Evolutionary conservation across 306 rosid genomes (phyloP), one percentile per base, ranked within the genome.

Genomic region (Rosa rugosa): DNA sequence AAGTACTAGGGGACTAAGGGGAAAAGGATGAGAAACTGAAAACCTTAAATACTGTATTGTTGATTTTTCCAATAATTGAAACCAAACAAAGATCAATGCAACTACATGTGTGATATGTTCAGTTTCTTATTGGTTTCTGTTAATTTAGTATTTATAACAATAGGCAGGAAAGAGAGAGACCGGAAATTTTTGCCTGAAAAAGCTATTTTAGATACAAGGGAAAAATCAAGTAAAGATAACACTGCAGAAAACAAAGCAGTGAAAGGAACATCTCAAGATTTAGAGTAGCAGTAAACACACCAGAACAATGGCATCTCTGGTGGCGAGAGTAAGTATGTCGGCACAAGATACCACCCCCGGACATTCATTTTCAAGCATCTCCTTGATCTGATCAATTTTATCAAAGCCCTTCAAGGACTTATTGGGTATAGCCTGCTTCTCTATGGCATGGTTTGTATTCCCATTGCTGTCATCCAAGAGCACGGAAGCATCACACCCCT

Each of bases 391-490:
- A 46, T 81, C 87, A 3, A 86, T 74, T 57, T 50, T n/a, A 13
- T 81, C 80, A 36, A 86, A 83, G 25, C 87, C 87, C 82, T 36
- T 86, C 82, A 86, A 56, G 62, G 82, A 79, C 72, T 18, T 86
- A 77, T 94, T 94, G 5, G 98, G 98, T 18, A 86, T 51, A 40
- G 98, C 97, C 72, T 85, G 86, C 87, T 80, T 94, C 86, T 94
- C 97, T 70, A 69, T 69, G 1, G 97, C 76, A 50, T 45, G 69
- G 83, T 79, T 89, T 42, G n/a, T 44, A 49, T 83, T 77, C 56
- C 85, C 86, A 59, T 80, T 34, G 75, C 85, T 88, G 54, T 84
- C 90, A 79, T 95, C 97, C 77, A 82, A 73, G 34, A 84, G 86
- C 47, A 84, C 70, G 3, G 90, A 86, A 38, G 90, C 87, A 64